Conservation (phyloP, 139 green algal species). For the Closterium sp. region DNA sequence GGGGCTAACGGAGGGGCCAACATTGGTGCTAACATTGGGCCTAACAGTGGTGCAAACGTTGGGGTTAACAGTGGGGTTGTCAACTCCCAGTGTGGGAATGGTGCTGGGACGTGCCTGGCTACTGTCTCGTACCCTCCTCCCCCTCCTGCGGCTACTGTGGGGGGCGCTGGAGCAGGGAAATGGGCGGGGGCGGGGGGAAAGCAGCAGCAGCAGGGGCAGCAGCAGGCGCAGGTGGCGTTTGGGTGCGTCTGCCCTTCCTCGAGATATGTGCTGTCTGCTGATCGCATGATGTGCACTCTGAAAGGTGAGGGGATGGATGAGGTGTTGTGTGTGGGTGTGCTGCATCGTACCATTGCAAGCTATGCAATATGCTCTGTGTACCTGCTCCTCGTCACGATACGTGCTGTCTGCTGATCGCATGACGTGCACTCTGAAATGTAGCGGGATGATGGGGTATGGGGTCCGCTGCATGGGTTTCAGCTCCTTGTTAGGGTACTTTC, state of each 20-base stretch:
- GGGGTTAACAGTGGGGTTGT: neutral
- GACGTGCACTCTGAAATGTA: neutral
- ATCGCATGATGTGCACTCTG: neutral
- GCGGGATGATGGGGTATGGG: neutral
- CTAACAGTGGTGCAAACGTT: too few relatives aligned
- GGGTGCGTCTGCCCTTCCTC: too few relatives aligned
- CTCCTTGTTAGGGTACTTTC: too few relatives aligned
- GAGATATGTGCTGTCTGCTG: too few relatives aligned
- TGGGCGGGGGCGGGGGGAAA: neutral
- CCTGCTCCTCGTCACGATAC: too few relatives aligned
- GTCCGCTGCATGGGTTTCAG: neutral
- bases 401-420: neutral
- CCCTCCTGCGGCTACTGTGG: too few relatives aligned
- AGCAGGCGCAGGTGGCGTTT: neutral
- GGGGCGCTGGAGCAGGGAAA: neutral
- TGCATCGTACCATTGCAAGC: too few relatives aligned
- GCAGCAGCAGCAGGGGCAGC: neutral
- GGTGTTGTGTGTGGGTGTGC: too few relatives aligned
- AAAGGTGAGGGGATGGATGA: neutral
- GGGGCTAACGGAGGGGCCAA: too few relatives aligned
- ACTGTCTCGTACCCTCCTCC: neutral
- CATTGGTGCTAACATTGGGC: too few relatives aligned
- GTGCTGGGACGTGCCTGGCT: neutral
- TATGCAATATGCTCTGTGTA: too few relatives aligned
- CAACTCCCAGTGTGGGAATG: neutral